phyloP scores from a whole-genome alignment of 2,329 filamentous ascomycete species.

The Diaporthe sp. region DNA sequence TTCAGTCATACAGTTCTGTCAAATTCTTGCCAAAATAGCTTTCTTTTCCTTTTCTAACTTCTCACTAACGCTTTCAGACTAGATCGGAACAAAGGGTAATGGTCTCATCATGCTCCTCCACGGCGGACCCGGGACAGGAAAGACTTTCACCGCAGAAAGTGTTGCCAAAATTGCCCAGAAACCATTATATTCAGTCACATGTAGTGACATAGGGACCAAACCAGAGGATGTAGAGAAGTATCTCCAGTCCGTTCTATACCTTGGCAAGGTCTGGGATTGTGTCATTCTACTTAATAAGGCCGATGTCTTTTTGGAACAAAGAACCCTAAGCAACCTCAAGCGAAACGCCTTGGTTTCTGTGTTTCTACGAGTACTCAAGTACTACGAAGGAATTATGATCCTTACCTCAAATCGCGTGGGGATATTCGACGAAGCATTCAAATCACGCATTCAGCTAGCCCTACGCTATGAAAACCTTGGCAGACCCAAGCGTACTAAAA shows the following conservation, averaged over 20 bases:
- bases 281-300: too few species aligned
- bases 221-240: conserved; percentile 49
- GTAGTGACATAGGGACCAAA: conserved; percentile 49
- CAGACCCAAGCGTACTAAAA: conserved; percentile 35
- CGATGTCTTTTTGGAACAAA: conserved; percentile 50
- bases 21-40: too few species aligned
- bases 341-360: conserved; percentile 51
- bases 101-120: conserved; percentile 51
- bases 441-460: conserved; percentile 48
- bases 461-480: conserved; percentile 45
- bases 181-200: conserved; percentile 50
- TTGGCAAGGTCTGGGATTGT: conserved; percentile 49
- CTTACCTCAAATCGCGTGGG: conserved; percentile 49
- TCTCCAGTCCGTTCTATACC: conserved; percentile 47
- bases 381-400: conserved; percentile 48
- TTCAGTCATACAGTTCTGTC: too few species aligned
- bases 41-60: too few species aligned
- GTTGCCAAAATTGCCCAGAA: conserved; percentile 50
- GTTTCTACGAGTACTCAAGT: conserved; percentile 47
- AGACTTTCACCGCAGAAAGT: conserved; percentile 38
- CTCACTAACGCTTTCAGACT: not conserved
- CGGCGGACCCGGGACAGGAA: conserved; percentile 50
- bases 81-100: conserved; percentile 46
- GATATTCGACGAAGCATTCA: conserved; percentile 49
- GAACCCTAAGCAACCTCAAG: conserved; percentile 45